These are phyloP conservation scores for Termitomyces sp. DNA, from an alignment of 768 basidiomycete genomes.

Conservation along the genomic window DNA sequence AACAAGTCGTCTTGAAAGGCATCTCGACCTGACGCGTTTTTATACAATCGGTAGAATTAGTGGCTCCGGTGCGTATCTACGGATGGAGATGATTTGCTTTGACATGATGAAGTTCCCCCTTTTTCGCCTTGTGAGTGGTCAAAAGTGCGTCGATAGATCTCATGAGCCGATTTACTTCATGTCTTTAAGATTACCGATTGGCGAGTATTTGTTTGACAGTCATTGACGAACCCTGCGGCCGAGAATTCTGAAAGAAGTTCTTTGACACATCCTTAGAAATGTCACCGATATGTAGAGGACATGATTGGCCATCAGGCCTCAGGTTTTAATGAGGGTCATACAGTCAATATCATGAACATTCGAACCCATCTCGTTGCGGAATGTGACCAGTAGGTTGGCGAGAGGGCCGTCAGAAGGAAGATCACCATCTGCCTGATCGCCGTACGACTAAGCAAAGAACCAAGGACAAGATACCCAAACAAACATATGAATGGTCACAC, in stretches of 20 bases:
- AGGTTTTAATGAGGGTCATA: conserved; percentile 14
- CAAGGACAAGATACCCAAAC: not conserved
- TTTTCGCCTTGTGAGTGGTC: conserved; percentile 20
- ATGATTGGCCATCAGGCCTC: conserved; percentile 7
- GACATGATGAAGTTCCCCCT: conserved; percentile 19
- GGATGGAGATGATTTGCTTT: conserved; percentile 21
- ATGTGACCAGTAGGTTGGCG: conserved; percentile 17
- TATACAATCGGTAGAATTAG: conserved; percentile 20
- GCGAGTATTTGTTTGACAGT: conserved; percentile 26
- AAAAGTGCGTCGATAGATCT: conserved; percentile 20
- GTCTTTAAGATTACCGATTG: conserved; percentile 22
- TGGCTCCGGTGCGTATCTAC: conserved; percentile 17
- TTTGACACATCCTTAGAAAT: conserved; percentile 25
- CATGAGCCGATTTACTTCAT: conserved; percentile 17
- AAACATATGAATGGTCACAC: not conserved
- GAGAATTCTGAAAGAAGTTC: conserved; percentile 18
- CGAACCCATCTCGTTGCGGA: conserved; percentile 16
- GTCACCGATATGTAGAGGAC: conserved; percentile 19
- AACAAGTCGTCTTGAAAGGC: conserved; percentile 2
- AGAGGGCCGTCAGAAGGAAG: conserved; percentile 14
- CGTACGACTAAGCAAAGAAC: conserved; percentile 6
- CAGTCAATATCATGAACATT: conserved; percentile 7
- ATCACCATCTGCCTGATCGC: conserved; percentile 18
- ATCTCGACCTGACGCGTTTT: conserved; percentile 13
- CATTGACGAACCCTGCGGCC: conserved; percentile 13